A percentile compares a stretch with the other conserved stretches of the same genome.
Evolutionary conservation across 768 basidiomycete genomes (phyloP).

Genomic region (Pisolithus albus): DNA sequence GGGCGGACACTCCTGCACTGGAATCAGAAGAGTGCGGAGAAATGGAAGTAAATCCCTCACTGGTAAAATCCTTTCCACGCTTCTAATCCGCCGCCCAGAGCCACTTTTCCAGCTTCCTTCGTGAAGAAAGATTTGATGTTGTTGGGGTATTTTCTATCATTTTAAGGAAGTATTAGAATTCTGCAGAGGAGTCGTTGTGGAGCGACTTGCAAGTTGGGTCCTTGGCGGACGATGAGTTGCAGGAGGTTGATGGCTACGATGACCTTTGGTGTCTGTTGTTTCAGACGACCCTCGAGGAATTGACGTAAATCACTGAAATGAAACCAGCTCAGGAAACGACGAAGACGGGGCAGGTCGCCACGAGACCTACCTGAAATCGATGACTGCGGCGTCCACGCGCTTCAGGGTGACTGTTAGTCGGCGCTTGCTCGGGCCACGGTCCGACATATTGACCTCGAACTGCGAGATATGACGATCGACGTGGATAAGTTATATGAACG

Average conservation of each 20-base stretch:
- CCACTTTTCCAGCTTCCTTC: slow-evolving; percentile 20
- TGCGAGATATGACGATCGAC: slow-evolving; percentile 7
- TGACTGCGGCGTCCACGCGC: slow-evolving; percentile 31
- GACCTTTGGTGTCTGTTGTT: slow-evolving; percentile 22
- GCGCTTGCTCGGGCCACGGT: slow-evolving; percentile 16
- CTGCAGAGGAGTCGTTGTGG: neutral
- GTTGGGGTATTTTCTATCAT: slow-evolving; percentile 38
- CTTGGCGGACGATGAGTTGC: slow-evolving; percentile 44
- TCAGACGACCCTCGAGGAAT: slow-evolving; percentile 20
- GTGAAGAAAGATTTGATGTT: slow-evolving; percentile 43
- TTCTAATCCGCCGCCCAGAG: slow-evolving; percentile 31
- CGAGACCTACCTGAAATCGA: slow-evolving; percentile 32
- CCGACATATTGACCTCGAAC: slow-evolving; percentile 32
- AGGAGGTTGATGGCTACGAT: slow-evolving; percentile 39
- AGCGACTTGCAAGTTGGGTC: slow-evolving; percentile 35
- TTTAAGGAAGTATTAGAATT: neutral
- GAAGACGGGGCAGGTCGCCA: neutral
- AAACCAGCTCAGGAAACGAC: neutral
- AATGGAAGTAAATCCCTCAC: slow-evolving; percentile 24
- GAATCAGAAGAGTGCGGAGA: neutral
- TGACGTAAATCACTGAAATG: slow-evolving; percentile 17
- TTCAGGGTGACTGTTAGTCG: slow-evolving; percentile 30
- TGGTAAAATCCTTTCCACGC: slow-evolving; percentile 46
- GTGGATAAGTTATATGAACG: neutral
- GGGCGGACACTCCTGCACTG: slow-evolving; percentile 41